A percentile compares a stretch with the other conserved stretches of the same genome.
Evolutionary conservation across 2,329 filamentous ascomycete genomes (phyloP).

Genomic region (Colletotrichum caudatum): DNA sequence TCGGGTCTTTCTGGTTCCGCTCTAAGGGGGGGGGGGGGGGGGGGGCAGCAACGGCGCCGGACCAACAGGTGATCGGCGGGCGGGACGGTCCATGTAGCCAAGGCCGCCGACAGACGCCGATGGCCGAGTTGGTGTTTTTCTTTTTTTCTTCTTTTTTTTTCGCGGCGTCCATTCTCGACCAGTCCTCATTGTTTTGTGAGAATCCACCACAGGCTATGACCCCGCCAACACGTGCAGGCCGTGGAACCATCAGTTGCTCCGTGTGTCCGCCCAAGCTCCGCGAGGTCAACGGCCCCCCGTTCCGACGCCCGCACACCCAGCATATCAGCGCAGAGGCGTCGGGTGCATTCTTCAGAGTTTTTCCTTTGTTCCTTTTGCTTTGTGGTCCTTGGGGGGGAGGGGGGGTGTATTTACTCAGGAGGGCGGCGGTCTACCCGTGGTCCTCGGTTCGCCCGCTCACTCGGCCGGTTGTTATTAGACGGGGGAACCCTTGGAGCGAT

Average conservation of each 20-base stretch:
- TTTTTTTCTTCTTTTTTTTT: too few relatives aligned
- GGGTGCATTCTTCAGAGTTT: not conserved
- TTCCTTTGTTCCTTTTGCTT: not conserved
- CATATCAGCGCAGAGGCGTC: not conserved
- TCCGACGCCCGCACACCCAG: slow-evolving; percentile 13
- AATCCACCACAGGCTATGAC: not conserved
- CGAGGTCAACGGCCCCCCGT: slow-evolving; percentile 7
- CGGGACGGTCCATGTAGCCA: too few relatives aligned
- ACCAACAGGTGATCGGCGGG: not conserved
- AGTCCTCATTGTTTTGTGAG: not conserved
- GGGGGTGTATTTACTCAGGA: not conserved
- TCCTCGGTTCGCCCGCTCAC: not conserved
- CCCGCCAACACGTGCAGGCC: not conserved
- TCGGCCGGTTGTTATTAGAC: not conserved
- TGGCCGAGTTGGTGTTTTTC: not conserved
- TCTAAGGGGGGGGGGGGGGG: too few relatives aligned
- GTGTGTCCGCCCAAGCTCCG: slow-evolving; percentile 8
- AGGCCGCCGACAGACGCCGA: too few relatives aligned
- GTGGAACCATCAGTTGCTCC: slow-evolving; percentile 21
- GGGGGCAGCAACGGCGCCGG: not conserved
- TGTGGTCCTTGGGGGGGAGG: too few relatives aligned
- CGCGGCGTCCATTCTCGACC: not conserved
- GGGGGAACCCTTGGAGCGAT: not conserved
- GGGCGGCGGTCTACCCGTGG: not conserved
- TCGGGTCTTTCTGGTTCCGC: not conserved